These are phyloP conservation scores for Breviolum minutum DNA, from an alignment of 73 alveolate species.

Conservation along the genomic window DNA sequence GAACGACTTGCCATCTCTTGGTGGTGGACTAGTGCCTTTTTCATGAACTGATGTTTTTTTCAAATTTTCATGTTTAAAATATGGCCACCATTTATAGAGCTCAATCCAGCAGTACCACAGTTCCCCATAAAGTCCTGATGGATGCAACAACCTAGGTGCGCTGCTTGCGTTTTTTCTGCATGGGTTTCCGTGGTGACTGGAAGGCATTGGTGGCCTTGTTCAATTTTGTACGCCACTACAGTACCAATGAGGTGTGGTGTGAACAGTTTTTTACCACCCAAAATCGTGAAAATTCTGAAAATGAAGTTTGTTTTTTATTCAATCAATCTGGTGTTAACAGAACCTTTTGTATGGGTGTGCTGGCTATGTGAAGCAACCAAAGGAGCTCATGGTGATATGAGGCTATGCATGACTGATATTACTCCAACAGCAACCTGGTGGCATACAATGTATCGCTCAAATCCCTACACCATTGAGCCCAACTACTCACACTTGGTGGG, in stretches of 20 bases:
- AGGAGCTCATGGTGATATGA: not conserved
- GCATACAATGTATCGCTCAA: not conserved
- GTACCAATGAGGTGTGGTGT: not conserved
- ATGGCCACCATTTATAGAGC: not conserved
- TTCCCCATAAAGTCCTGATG: too few species aligned
- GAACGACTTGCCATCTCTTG: not conserved
- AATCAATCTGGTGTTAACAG: not conserved
- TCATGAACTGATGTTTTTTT: not conserved
- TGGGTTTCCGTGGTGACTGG: conserved; percentile 29
- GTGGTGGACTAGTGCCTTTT: not conserved
- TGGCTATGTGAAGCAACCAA: not conserved
- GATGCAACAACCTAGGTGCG: not conserved
- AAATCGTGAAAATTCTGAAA: not conserved
- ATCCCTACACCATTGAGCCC: not conserved
- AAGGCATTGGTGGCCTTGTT: not conserved
- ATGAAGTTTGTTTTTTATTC: not conserved
- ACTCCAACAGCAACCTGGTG: not conserved
- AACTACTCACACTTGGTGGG: not conserved
- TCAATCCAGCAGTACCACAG: not conserved
- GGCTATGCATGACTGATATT: not conserved
- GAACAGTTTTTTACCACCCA: too few species aligned
- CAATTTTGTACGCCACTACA: not conserved
- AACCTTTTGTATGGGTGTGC: not conserved
- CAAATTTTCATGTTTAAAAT: not conserved
- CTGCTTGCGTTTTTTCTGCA: not conserved